Base-by-base conservation (phyloP, 2,329 filamentous ascomycete species). In the Magnaporthiopsis incrustans region DNA sequence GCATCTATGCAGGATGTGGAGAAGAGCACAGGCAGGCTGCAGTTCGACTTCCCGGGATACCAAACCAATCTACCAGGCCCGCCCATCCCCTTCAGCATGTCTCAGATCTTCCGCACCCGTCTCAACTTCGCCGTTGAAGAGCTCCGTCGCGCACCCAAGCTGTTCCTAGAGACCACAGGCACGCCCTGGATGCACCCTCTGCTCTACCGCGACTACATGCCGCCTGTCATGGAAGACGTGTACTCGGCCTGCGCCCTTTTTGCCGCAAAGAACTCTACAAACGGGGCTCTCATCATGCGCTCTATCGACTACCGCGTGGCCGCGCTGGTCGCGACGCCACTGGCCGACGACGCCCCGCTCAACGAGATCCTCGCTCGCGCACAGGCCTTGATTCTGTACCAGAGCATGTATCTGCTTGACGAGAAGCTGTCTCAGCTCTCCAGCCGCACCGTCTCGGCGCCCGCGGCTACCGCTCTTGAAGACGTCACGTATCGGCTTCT, bases 201-300 rank as follows among this genome's bases (percentile, higher is more conserved):
- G n/a, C 73, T 86, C 0, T 85, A 84, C 65, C 73, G 73, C n/a
- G 75, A 80, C 2, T 64, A 70, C 11, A 84, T 85, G 81, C 84
- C 83, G 1, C 72, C 72, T 35, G 74, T 71, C 0, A 78, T 86
- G 68, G 79, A 84, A 74, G 83, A 85, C 67, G 82, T 80, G 0
- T 74, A 81, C 65, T 77, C 82, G 4, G 78, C 79, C 32, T 85
- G 83, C 68, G 81, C 82, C 1, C 71, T 86, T 0, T 83, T 83
- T 67, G 72, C 80, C 58, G 74, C 79, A 12, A 83, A 79, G 66
- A 85, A 80, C 60, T 66, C 75, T 0, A 68, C 70, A 25, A 86
- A 86, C 67, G 71, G 76, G 0, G 73, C 76, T 12, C 70, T 82
- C 30, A 78, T 86, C n/a, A 72, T 80, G 26, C 77, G 78, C 2